phyloP scores from a whole-genome alignment of 1,284 basidiomycete species.

The Paramarasmius palmivorus region DNA sequence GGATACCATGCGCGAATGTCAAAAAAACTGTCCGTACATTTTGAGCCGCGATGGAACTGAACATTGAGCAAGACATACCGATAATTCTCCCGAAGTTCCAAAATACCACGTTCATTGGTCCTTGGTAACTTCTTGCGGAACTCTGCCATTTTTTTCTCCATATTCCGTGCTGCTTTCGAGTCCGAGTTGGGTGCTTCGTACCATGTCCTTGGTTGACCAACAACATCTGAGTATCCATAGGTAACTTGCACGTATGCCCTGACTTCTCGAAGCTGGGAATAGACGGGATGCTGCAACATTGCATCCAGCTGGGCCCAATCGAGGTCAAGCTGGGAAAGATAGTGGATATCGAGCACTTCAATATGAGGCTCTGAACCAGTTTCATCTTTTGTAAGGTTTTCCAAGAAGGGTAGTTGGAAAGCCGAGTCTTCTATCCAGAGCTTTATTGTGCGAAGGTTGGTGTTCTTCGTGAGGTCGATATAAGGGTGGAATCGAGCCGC shows the following conservation, averaged over 20 bases:
- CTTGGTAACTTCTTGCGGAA: background rate
- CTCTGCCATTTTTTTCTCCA: background rate
- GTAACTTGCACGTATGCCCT: background rate
- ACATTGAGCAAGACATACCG: background rate
- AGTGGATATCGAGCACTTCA: background rate
- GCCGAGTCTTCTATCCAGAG: background rate
- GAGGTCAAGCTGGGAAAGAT: background rate
- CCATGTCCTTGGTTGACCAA: constrained; percentile 3
- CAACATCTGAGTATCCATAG: background rate
- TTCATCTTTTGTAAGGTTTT: background rate
- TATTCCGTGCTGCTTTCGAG: background rate
- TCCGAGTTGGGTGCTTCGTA: background rate
- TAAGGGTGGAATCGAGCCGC: background rate
- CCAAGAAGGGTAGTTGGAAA: background rate
- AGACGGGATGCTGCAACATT: background rate
- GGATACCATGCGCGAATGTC: too few relatives aligned
- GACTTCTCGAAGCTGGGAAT: background rate
- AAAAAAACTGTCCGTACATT: too few relatives aligned
- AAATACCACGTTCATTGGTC: background rate
- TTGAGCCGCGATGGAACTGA: too few relatives aligned
- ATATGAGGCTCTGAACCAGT: background rate
- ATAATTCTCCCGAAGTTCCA: background rate
- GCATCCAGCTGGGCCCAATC: background rate
- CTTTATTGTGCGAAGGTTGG: background rate
- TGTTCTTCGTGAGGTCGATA: background rate